phyloP scores from a whole-genome alignment of 495 filamentous ascomycete species.

The Lichenothelia convexa region DNA sequence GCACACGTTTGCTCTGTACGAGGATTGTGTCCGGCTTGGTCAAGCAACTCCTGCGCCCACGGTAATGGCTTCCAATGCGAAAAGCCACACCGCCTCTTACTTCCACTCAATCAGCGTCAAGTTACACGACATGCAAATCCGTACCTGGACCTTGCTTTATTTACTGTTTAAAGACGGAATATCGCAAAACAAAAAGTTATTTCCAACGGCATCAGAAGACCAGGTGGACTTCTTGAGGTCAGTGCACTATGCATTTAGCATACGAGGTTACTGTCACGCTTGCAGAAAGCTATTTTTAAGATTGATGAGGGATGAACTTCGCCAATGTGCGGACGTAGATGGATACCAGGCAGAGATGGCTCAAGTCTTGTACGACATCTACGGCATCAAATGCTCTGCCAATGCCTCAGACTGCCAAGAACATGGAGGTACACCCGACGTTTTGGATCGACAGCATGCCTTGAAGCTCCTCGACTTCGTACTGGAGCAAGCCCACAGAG shows the following conservation, averaged over 20 bases:
- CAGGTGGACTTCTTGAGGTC: conserved; percentile 54
- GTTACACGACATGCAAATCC: conserved; percentile 75
- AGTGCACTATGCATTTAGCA: conserved; percentile 70
- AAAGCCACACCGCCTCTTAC: conserved; percentile 37
- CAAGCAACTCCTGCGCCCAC: conserved; percentile 30
- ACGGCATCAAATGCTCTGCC: conserved; percentile 63
- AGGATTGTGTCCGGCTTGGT: conserved; percentile 63
- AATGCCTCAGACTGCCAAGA: conserved; percentile 49
- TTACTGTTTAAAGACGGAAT: conserved; percentile 59
- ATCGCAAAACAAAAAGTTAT: conserved; percentile 40
- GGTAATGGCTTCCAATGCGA: conserved; percentile 14
- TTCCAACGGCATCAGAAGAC: conserved; percentile 45
- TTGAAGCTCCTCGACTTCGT: conserved; percentile 67
- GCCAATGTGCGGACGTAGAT: conserved; percentile 20
- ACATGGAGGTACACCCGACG: conserved; percentile 56
- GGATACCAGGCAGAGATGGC: conserved; percentile 46
- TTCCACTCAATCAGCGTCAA: too few relatives aligned
- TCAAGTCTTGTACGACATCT: conserved; percentile 75
- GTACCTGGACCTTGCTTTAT: conserved; percentile 67
- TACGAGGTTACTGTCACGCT: conserved; percentile 70
- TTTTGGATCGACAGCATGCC: conserved; percentile 57
- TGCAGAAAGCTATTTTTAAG: conserved; percentile 75
- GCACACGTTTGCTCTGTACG: conserved; percentile 59
- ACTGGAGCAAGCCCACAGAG: conserved; percentile 55
- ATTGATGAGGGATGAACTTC: conserved; percentile 59